Percentiles rank a stretch among this genome's conserved stretches.
Conservation (phyloP, 2,329 filamentous ascomycete species). For the Cladophialophora psammophila region DNA sequence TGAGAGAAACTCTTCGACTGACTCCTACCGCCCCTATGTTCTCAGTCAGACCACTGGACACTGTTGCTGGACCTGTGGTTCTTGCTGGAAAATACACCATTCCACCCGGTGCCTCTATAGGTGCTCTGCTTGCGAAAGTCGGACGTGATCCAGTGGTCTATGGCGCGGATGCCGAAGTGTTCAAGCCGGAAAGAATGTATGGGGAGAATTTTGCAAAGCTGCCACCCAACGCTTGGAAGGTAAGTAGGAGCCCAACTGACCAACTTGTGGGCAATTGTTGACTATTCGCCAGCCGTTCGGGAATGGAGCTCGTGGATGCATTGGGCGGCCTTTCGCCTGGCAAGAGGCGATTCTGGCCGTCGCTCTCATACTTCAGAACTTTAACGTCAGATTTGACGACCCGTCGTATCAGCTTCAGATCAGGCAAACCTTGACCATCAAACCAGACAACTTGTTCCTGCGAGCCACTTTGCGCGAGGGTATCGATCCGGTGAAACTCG, state of each 20-base stretch:
- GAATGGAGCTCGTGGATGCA: constrained; percentile 73
- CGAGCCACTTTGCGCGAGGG: constrained; percentile 63
- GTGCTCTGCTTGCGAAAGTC: constrained; percentile 59
- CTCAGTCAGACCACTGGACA: constrained; percentile 56
- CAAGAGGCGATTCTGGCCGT: constrained; percentile 72
- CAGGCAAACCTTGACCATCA: constrained; percentile 51
- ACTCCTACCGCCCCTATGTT: constrained; percentile 67
- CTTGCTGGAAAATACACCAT: constrained; percentile 66
- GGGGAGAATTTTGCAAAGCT: constrained; percentile 72
- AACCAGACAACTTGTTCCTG: constrained; percentile 67
- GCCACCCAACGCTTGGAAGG: constrained; percentile 69
- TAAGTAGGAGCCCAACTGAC: constrained; percentile 8
- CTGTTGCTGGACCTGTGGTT: constrained; percentile 29
- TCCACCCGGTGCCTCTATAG: constrained; percentile 59
- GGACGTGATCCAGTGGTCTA: constrained; percentile 71
- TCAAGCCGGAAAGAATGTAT: constrained; percentile 75
- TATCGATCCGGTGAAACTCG: constrained; percentile 54
- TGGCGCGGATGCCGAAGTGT: constrained; percentile 70
- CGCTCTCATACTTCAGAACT: constrained; percentile 73
- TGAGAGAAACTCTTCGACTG: constrained; percentile 72
- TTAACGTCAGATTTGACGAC: constrained; percentile 70
- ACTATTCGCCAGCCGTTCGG: constrained; percentile 67
- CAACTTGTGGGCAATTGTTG: not conserved
- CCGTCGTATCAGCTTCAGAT: constrained; percentile 54
- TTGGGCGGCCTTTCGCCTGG: constrained; percentile 76